Conservation (phyloP, 2,329 filamentous ascomycete species). For the Arthrocladium fulminans region DNA sequence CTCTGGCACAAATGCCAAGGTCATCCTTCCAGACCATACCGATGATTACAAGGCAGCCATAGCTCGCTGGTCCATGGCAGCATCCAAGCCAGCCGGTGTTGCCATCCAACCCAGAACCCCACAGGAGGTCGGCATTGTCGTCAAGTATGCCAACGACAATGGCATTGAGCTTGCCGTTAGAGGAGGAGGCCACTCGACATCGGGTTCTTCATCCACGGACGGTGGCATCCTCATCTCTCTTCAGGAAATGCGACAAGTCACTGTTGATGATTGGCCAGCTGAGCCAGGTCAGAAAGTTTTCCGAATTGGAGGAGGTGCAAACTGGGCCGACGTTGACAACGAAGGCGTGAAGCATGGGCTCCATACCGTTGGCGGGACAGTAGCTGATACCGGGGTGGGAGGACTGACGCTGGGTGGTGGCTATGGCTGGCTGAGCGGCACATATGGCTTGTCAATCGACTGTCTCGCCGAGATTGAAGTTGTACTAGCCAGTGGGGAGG, state of each 20-base stretch:
- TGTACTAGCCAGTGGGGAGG: conserved; percentile 32
- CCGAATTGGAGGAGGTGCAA: conserved; percentile 43
- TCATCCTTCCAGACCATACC: conserved; percentile 28
- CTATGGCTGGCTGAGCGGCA: conserved; percentile 48
- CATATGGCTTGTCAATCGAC: conserved; percentile 48
- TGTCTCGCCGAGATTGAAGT: conserved; percentile 33
- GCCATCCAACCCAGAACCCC: conserved; percentile 36
- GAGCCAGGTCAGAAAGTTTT: conserved; percentile 34
- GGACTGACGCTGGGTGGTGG: conserved; percentile 52
- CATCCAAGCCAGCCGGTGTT: conserved; percentile 34
- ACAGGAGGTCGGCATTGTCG: conserved; percentile 34
- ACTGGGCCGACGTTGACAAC: conserved; percentile 48
- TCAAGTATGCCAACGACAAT: conserved; percentile 39
- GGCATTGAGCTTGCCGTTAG: conserved; percentile 45
- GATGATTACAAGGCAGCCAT: conserved; percentile 30
- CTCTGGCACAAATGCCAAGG: conserved; percentile 17
- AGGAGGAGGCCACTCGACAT: conserved; percentile 50
- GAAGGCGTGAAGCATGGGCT: conserved; percentile 43
- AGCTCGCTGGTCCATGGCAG: conserved; percentile 32
- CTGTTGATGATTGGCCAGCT: conserved; percentile 32
- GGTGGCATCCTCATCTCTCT: conserved; percentile 51
- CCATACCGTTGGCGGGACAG: conserved; percentile 53
- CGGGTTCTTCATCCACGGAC: conserved; percentile 41
- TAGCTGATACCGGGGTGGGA: conserved; percentile 55
- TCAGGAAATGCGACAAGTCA: conserved; percentile 41